A percentile compares a stretch with the other conserved stretches of the same genome.
These are phyloP conservation scores for Geosmithia morbida DNA, from an alignment of 2,329 filamentous ascomycete genomes.

Conservation along the genomic window DNA sequence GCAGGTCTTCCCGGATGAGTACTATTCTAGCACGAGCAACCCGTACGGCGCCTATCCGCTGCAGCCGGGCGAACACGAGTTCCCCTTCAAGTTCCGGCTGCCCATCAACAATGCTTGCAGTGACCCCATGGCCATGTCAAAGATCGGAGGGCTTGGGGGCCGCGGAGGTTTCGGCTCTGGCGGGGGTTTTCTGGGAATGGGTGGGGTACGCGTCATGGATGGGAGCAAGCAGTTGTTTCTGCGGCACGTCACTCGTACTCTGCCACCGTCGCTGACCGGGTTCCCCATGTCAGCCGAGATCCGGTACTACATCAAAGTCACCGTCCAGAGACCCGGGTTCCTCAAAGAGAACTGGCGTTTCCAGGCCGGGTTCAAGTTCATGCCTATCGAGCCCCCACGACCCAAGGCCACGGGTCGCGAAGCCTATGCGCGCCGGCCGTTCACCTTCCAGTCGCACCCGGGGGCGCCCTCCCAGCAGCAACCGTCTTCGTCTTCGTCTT, in stretches of 20 bases:
- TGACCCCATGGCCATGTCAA: constrained; percentile 35
- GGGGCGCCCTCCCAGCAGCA: constrained; percentile 3
- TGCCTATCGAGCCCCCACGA: constrained; percentile 83
- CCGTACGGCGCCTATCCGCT: constrained; percentile 40
- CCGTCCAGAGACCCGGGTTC: constrained; percentile 72
- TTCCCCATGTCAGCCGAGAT: constrained; percentile 83
- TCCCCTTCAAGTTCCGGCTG: constrained; percentile 66
- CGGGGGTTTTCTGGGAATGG: constrained; percentile 30
- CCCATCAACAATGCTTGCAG: constrained; percentile 63
- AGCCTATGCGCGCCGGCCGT: constrained; percentile 66
- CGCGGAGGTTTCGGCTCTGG: constrained; percentile 33
- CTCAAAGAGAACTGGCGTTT: constrained; percentile 81
- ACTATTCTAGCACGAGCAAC: constrained; percentile 21
- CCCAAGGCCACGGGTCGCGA: constrained; percentile 55
- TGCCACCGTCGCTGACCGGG: constrained; percentile 80
- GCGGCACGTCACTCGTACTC: constrained; percentile 65
- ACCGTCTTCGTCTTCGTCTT: constrained; percentile 7
- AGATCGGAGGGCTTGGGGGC: constrained; percentile 37
- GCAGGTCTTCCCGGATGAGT: constrained; percentile 55
- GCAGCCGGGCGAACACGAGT: constrained; percentile 57
- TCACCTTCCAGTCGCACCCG: constrained; percentile 34
- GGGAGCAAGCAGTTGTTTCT: constrained; percentile 48
- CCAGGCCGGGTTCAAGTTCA: constrained; percentile 61
- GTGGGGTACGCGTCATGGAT: constrained; percentile 45
- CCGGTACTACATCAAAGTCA: constrained; percentile 91